Conservation (phyloP, 75 land plant genomes). For the Selaginella tamariscina region DNA sequence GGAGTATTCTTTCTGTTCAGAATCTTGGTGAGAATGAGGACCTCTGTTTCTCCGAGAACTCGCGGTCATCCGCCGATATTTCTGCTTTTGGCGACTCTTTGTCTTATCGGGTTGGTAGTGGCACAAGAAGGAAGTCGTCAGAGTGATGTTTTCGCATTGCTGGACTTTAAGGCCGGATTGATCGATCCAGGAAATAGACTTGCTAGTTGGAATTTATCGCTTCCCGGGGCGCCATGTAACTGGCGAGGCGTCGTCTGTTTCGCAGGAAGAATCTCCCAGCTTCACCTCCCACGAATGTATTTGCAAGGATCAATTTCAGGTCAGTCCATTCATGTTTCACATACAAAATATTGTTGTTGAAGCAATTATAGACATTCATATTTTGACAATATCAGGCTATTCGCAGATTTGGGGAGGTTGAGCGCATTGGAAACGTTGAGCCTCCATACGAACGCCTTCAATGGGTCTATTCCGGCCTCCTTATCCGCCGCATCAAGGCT, state of each 20-base stretch:
- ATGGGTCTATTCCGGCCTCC: constrained; percentile 50
- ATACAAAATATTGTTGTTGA: no score
- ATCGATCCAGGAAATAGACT: constrained; percentile 51
- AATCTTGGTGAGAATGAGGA: no score
- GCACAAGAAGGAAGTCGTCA: constrained; percentile 2
- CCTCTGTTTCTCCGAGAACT: no score
- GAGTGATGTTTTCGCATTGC: constrained; percentile 41
- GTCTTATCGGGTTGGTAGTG: not conserved
- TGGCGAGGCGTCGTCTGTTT: constrained; percentile 73
- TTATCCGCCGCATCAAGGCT: constrained; percentile 35
- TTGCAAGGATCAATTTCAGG: constrained; percentile 55
- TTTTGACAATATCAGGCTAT: no score
- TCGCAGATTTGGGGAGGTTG: constrained; percentile 33
- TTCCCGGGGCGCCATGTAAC: constrained; percentile 51
- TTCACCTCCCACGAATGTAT: constrained; percentile 57
- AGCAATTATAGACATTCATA: no score
- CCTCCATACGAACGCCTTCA: constrained; percentile 61
- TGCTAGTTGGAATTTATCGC: constrained; percentile 36
- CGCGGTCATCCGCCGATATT: not conserved
- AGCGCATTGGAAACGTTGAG: constrained; percentile 43
- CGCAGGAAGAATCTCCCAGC: constrained; percentile 41
- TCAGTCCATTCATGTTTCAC: constrained; percentile 5
- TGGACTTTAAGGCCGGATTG: constrained; percentile 34
- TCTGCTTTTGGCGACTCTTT: not conserved
- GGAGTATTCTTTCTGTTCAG: no score